Base-by-base conservation (phyloP, 768 basidiomycete genomes). In the Tulasnella sp. region DNA sequence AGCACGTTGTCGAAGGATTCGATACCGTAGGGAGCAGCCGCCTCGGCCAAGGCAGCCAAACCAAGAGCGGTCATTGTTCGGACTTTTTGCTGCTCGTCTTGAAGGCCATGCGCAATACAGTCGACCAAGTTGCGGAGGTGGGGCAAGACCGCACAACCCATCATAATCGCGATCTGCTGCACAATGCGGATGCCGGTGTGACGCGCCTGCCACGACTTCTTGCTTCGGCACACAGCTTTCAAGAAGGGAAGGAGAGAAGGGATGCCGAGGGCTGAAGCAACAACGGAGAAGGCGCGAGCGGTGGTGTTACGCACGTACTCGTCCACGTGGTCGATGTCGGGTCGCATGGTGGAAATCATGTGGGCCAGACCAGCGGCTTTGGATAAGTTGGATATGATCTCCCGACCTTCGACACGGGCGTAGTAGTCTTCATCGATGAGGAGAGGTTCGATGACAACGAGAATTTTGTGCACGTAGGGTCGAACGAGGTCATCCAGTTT, bases 261-360 rank as follows among this genome's bases (percentile, higher is more conserved):
- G 78, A 99, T 99, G 82, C 98, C 97, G 80, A 99, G 93, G 0
- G 98, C 98, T 1, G 97, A 99, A 16, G 98, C 98, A 79, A 99
- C 98, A 79, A 99, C 98, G 38, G 97, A 98, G 89, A 99, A 96
- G 4, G 98, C 98, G 83, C 98, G 94, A 46, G 98, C 97, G 21
- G 98, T 99, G 68, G 98, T 99, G 85, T 99, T 99, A 80, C 97
- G 94, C 4, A 99, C 97, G 82, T 99, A 99, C 86, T 99, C 98
- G 84, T 99, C 97, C 68, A 98, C 96, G 83, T 99, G 97, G 85
- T 99, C 97, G 81, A 99, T 99, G 88, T 99, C 97, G 3, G 98
- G 97, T 82, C 97, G 93, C 97, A 99, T 99, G 27, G 97, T 99
- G 46, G 98, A 99, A 83, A 99, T 99, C 98, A 99, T 99, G 87